Conservation (phyloP, 306 rosid species). For the Vicia sativa region DNA sequence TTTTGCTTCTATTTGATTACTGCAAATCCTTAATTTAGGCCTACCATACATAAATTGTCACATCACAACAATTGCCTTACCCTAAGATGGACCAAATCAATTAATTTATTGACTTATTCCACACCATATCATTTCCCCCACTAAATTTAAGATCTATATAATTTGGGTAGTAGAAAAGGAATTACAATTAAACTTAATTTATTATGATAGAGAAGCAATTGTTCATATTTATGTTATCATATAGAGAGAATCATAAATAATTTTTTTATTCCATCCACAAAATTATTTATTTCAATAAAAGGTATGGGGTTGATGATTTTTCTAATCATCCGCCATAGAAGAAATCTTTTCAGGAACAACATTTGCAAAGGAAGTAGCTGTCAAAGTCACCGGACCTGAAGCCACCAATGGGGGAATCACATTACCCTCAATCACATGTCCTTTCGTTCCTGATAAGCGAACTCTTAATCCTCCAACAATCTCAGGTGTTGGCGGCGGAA, state of each 20-base stretch:
- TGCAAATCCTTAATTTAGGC: not conserved
- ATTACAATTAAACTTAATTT: not conserved
- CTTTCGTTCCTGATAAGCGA: conserved; percentile 58
- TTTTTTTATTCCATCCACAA: no score
- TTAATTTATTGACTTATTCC: not conserved
- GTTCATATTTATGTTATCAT: not conserved
- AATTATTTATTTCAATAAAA: no score
- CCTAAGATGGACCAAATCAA: not conserved
- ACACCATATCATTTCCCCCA: not conserved
- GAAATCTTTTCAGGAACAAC: conserved; percentile 54
- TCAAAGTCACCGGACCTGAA: conserved; percentile 56
- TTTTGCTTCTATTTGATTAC: not conserved
- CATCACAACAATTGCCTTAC: not conserved
- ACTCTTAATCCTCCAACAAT: conserved; percentile 53
- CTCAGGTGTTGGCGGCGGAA: conserved; percentile 62
- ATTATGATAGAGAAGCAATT: not conserved
- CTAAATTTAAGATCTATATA: not conserved
- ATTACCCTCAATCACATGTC: conserved; percentile 60
- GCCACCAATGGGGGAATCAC: conserved; percentile 60
- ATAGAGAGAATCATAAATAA: not conserved
- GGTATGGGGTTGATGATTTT: no score
- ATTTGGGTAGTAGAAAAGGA: not conserved
- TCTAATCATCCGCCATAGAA: not conserved
- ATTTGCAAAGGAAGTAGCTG: conserved; percentile 56
- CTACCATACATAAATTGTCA: not conserved